Conservation (phyloP, 2,329 filamentous ascomycete species). For the Graphilbum sp. region DNA sequence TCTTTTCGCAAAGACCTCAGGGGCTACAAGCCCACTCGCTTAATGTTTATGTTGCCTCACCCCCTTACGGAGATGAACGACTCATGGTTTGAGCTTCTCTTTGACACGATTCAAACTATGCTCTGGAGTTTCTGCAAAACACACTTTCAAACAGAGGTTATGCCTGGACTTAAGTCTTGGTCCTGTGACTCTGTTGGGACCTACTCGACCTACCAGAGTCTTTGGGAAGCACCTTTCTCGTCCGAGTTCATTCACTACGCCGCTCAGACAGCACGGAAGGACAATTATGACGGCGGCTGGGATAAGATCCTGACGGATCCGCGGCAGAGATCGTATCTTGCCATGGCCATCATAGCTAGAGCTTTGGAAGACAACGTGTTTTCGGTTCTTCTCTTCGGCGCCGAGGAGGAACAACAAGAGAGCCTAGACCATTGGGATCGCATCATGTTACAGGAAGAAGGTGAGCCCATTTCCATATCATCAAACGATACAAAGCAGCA, state of each 20-base stretch:
- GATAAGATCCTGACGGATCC: conserved; percentile 16
- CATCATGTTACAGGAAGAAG: conserved; percentile 16
- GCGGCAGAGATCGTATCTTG: conserved; percentile 16
- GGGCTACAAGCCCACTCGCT: conserved; percentile 9
- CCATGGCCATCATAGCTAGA: conserved; percentile 20
- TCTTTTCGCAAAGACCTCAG: conserved; percentile 4
- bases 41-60: conserved; percentile 10
- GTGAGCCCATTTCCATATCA: too few relatives aligned
- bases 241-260: conserved; percentile 19
- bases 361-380: conserved; percentile 22
- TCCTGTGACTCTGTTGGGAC: background rate
- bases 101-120: conserved; percentile 13
- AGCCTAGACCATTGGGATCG: conserved; percentile 17
- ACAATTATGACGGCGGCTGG: conserved; percentile 18
- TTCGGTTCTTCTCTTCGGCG: conserved; percentile 23
- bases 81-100: conserved; percentile 14
- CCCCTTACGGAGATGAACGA: conserved; percentile 7
- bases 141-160: conserved; percentile 16
- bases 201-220: background rate
- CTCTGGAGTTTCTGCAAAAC: conserved; percentile 11
- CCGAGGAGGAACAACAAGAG: conserved; percentile 9
- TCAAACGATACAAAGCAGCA: background rate
- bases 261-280: conserved; percentile 17
- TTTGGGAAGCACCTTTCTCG: conserved; percentile 8
- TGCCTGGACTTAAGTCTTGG: too few relatives aligned